A percentile compares a stretch with the other conserved stretches of the same genome.
These are phyloP conservation scores for Forsythia suspensa DNA, from an alignment of 257 asterid species.

Conservation along the genomic window DNA sequence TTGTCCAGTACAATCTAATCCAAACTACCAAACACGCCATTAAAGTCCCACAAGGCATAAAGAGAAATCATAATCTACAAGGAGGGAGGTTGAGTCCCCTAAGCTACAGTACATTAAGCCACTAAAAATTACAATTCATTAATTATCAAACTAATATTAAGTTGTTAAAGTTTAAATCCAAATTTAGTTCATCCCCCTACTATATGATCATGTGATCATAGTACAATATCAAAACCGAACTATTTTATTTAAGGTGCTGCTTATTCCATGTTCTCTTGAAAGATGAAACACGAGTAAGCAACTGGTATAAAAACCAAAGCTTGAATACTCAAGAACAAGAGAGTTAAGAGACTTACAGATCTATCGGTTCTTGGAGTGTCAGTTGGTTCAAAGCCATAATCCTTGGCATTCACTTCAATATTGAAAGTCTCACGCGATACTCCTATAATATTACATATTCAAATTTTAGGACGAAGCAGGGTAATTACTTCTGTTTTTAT, in stretches of 20 bases:
- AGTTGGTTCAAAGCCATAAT: slow-evolving; percentile 81
- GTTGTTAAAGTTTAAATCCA: too few species aligned
- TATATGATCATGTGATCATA: background rate
- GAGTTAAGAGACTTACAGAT: slow-evolving; percentile 57
- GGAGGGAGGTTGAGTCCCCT: too few species aligned
- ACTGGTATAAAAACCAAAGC: background rate
- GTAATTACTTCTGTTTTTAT: background rate
- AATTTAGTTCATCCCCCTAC: too few species aligned
- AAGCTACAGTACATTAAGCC: too few species aligned
- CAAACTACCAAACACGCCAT: background rate
- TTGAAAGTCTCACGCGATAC: slow-evolving; percentile 88
- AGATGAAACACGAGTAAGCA: background rate
- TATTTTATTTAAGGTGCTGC: background rate
- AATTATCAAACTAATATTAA: too few species aligned
- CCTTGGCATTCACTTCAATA: slow-evolving; percentile 67
- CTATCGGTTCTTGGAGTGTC: slow-evolving; percentile 98
- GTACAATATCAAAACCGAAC: background rate
- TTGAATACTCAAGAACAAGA: background rate
- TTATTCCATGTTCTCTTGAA: background rate
- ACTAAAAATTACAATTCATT: too few species aligned
- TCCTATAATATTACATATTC: slow-evolving; percentile 40
- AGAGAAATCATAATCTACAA: background rate
- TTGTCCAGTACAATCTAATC: background rate
- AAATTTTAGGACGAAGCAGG: background rate
- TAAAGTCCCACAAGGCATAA: background rate